phyloP scores from a whole-genome alignment of 2,329 filamentous ascomycete species.

The Pleurostoma richardsiae region DNA sequence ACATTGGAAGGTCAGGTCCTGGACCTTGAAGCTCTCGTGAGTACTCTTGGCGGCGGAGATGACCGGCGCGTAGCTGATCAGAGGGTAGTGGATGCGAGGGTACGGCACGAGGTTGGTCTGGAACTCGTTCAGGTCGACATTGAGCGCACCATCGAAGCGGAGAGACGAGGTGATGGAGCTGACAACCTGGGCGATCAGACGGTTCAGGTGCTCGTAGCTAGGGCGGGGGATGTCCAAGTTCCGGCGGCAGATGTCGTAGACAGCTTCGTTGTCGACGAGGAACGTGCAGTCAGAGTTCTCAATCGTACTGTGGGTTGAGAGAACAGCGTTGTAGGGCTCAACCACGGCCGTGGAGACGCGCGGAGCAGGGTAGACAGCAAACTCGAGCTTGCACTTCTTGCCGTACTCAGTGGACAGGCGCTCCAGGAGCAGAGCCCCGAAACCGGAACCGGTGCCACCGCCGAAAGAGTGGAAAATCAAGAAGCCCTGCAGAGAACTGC shows the following conservation, averaged over 20 bases:
- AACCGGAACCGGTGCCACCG: slow-evolving; percentile 68
- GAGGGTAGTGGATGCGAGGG: slow-evolving; percentile 68
- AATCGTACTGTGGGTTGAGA: slow-evolving; percentile 70
- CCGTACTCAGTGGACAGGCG: slow-evolving; percentile 68
- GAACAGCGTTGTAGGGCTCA: slow-evolving; percentile 69
- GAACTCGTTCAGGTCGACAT: slow-evolving; percentile 73
- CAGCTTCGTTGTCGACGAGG: slow-evolving; percentile 69
- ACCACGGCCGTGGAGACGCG: slow-evolving; percentile 66
- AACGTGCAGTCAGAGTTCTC: slow-evolving; percentile 79
- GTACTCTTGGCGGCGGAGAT: slow-evolving; percentile 70
- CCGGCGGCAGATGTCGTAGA: slow-evolving; percentile 71
- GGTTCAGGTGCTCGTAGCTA: slow-evolving; percentile 67
- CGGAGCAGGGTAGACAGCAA: slow-evolving; percentile 66
- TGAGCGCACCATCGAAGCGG: slow-evolving; percentile 67
- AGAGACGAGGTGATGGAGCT: slow-evolving; percentile 70
- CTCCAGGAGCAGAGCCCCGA: slow-evolving; percentile 67
- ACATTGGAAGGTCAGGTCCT: slow-evolving; percentile 72
- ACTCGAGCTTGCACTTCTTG: slow-evolving; percentile 75
- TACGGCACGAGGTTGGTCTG: slow-evolving; percentile 73
- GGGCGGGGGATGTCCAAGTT: slow-evolving; percentile 67
- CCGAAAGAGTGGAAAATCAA: slow-evolving; percentile 72
- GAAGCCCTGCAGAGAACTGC: slow-evolving; percentile 68
- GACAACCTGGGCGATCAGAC: slow-evolving; percentile 68
- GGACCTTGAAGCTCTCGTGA: slow-evolving; percentile 84
- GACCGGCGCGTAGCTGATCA: slow-evolving; percentile 69